Evolutionary conservation across 2,329 filamentous ascomycete species (phyloP).

Genomic region (Diaporthe sp.): DNA sequence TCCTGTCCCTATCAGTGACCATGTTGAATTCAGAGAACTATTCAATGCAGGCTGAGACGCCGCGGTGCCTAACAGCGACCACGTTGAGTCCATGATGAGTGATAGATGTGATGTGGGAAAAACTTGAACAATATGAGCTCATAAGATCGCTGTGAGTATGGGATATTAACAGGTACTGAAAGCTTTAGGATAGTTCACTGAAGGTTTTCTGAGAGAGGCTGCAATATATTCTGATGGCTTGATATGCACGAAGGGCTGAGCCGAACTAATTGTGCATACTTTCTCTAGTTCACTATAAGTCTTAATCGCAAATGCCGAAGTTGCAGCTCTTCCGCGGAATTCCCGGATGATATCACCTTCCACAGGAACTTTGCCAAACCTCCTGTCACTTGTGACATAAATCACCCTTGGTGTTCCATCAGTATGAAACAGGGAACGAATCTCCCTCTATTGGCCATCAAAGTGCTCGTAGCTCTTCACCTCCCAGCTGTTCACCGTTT

Average conservation of each 20-base stretch:
- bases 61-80: not conserved
- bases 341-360: not conserved
- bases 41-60: not conserved
- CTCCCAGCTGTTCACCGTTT: not conserved
- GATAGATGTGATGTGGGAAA: not conserved
- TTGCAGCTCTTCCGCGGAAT: not conserved
- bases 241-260: fast-evolving
- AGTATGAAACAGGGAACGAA: not conserved
- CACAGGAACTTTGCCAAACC: not conserved
- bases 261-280: too few relatives aligned
- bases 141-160: not conserved
- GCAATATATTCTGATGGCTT: too few relatives aligned
- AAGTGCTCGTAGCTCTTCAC: not conserved
- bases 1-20: too few relatives aligned
- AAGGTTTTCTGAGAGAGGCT: too few relatives aligned
- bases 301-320: not conserved
- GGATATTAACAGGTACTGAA: too few relatives aligned
- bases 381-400: not conserved
- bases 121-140: not conserved
- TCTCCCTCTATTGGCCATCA: not conserved
- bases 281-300: fast-evolving
- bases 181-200: too few relatives aligned
- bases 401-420: not conserved
- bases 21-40: not conserved
- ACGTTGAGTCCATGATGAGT: not conserved